Evolutionary conservation across 495 filamentous ascomycete species (phyloP).

Genomic region (Emericellopsis terricola): DNA sequence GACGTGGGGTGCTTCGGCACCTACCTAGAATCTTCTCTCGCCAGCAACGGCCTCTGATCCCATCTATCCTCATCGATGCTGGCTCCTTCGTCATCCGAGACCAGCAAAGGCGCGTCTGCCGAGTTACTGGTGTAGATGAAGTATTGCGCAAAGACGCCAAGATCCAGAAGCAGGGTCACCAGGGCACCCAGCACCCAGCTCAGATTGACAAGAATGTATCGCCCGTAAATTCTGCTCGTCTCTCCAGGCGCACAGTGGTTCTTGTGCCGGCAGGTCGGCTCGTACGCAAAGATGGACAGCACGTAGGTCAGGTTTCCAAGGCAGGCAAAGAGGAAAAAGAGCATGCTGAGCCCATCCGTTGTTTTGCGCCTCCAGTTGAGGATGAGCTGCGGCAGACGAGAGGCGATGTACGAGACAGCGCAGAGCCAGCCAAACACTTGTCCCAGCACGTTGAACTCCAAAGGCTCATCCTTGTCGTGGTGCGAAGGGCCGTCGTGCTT

Average conservation of each 20-base stretch:
- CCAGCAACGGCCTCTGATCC: slow-evolving; percentile 20
- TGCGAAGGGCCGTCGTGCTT: slow-evolving; percentile 4
- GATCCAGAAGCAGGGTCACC: slow-evolving; percentile 69
- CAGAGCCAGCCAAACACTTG: slow-evolving; percentile 79
- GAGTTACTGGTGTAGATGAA: slow-evolving; percentile 43
- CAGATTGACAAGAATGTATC: slow-evolving; percentile 72
- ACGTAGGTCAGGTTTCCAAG: slow-evolving; percentile 90
- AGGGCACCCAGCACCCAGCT: slow-evolving; percentile 81
- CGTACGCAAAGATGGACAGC: slow-evolving; percentile 74
- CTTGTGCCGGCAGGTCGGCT: slow-evolving; percentile 34
- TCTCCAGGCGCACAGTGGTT: slow-evolving; percentile 36
- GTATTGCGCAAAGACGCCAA: slow-evolving; percentile 80
- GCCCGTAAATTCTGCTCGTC: slow-evolving; percentile 39
- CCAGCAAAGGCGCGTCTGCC: slow-evolving; percentile 11
- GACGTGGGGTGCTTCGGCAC: no score
- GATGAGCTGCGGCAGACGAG: slow-evolving; percentile 71
- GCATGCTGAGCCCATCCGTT: slow-evolving; percentile 74
- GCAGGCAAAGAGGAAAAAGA: slow-evolving; percentile 95
- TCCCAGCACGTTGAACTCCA: slow-evolving; percentile 55
- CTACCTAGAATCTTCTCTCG: slow-evolving; percentile 12
- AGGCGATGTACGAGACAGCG: slow-evolving; percentile 75
- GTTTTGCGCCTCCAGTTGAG: slow-evolving; percentile 80
- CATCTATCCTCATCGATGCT: slow-evolving; percentile 9
- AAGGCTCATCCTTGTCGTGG: slow-evolving; percentile 12
- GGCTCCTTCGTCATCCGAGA: slow-evolving; percentile 5